These are phyloP conservation scores for Amniculicola lignicola DNA, from an alignment of 495 filamentous ascomycete species.

Conservation along the genomic window DNA sequence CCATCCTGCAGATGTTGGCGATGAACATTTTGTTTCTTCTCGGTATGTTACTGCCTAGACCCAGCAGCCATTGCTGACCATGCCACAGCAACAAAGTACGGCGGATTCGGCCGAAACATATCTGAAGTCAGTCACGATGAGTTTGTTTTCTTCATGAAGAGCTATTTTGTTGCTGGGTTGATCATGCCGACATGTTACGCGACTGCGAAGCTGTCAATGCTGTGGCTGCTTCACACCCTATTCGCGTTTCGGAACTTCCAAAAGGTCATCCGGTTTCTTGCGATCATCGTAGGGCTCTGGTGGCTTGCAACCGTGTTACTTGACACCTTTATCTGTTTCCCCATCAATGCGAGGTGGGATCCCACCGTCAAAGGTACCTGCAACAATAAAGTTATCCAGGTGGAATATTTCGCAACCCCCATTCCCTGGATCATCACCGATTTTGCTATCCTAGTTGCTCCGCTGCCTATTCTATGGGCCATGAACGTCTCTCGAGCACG, in stretches of 20 bases:
- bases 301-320: background rate
- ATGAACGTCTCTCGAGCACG: background rate
- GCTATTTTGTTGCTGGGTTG: background rate
- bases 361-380: background rate
- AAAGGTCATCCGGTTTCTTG: background rate
- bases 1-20: background rate
- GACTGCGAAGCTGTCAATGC: background rate
- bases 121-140: background rate
- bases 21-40: background rate
- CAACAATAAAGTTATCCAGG: background rate
- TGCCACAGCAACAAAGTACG: background rate
- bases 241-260: background rate
- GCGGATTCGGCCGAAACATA: background rate
- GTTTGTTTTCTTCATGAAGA: slow-evolving; percentile 1
- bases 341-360: background rate
- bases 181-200: slow-evolving; percentile 1
- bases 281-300: background rate
- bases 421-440: slow-evolving; percentile 1
- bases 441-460: background rate
- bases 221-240: background rate
- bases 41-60: background rate
- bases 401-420: background rate
- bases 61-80: background rate
- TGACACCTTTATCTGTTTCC: background rate
- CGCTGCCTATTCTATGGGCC: background rate